phyloP scores from a whole-genome alignment of 495 filamentous ascomycete genomes.

The Podospora pseudopauciseta region DNA sequence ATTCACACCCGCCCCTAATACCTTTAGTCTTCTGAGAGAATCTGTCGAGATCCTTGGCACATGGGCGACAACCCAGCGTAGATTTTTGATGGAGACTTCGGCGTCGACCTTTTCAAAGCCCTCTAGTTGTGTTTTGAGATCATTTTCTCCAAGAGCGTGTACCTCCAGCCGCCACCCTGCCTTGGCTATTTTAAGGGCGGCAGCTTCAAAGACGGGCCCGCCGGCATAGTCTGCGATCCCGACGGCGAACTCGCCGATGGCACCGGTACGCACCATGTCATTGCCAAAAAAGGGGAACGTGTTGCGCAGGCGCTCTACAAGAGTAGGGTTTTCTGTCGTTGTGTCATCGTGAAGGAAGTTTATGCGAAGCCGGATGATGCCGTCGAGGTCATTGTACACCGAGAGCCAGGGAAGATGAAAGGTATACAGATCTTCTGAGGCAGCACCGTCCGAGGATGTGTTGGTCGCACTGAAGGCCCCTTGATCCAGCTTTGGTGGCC shows the following conservation, averaged over 20 bases:
- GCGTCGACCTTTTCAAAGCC: conserved; percentile 22
- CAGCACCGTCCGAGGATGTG: conserved; percentile 25
- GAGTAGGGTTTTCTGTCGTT: conserved; percentile 6
- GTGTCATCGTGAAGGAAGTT: conserved; percentile 30
- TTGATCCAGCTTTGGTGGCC: conserved; percentile 24
- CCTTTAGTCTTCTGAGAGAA: conserved; percentile 23
- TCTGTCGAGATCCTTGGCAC: conserved; percentile 29
- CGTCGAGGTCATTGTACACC: conserved; percentile 17
- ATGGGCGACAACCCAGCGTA: conserved; percentile 32
- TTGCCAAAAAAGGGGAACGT: conserved; percentile 31
- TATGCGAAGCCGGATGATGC: conserved; percentile 24
- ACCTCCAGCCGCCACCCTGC: conserved; percentile 32
- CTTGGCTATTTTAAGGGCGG: conserved; percentile 17
- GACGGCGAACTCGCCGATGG: conserved; percentile 30
- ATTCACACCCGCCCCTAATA: conserved; percentile 29
- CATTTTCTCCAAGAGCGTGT: conserved; percentile 22
- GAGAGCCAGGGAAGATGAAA: conserved; percentile 29
- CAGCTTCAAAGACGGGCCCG: conserved; percentile 26
- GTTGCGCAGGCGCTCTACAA: conserved; percentile 24
- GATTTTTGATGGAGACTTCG: conserved; percentile 9
- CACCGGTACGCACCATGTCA: conserved; percentile 29
- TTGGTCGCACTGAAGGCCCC: conserved; percentile 26
- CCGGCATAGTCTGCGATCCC: conserved; percentile 19
- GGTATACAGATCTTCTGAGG: conserved; percentile 23
- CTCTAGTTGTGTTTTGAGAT: conserved; percentile 24